Base-by-base conservation (phyloP, 345 rosid species). In the Physaria fendleri region DNA sequence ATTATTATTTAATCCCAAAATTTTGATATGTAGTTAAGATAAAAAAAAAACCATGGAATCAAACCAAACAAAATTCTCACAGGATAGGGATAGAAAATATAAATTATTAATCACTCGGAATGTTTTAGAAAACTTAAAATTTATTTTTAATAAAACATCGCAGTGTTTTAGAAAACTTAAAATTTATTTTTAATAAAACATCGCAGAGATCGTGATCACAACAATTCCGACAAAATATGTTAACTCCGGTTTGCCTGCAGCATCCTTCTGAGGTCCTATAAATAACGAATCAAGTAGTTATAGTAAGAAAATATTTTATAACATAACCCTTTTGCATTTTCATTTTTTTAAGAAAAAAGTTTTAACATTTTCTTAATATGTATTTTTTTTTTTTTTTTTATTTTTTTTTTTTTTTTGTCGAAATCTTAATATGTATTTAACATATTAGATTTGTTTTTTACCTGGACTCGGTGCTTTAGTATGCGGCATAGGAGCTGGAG, bases 101-200 rank as follows among this genome's bases (percentile, higher is more conserved):
- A n/a, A n/a, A n/a, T n/a, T n/a, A n/a, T n/a, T n/a, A n/a, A n/a
- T n/a, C n/a, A n/a, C n/a, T n/a, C n/a, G n/a, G n/a, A n/a, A n/a
- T n/a, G n/a, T n/a, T n/a, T n/a, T n/a, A n/a, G n/a, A n/a, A n/a
- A n/a, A n/a, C n/a, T n/a, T n/a, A n/a, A n/a, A n/a, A n/a, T n/a
- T n/a, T n/a, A n/a, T n/a, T n/a, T 22, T 27, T 12, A 65, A 38
- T 56, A 66, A 21, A 57, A 56, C 32, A 66, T n/a, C n/a, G n/a
- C n/a, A n/a, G n/a, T n/a, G n/a, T n/a, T n/a, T n/a, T n/a, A n/a
- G n/a, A n/a, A n/a, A n/a, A n/a, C n/a, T n/a, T n/a, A n/a, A n/a
- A n/a, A n/a, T n/a, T n/a, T n/a, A n/a, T n/a, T n/a, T 22, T 27
- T 12, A 65, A 38, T 56, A 66, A 21, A 57, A 56, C 32, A 66